Conservation (phyloP, 371 early-diverging fungal species). For the Globomyces sp. region DNA sequence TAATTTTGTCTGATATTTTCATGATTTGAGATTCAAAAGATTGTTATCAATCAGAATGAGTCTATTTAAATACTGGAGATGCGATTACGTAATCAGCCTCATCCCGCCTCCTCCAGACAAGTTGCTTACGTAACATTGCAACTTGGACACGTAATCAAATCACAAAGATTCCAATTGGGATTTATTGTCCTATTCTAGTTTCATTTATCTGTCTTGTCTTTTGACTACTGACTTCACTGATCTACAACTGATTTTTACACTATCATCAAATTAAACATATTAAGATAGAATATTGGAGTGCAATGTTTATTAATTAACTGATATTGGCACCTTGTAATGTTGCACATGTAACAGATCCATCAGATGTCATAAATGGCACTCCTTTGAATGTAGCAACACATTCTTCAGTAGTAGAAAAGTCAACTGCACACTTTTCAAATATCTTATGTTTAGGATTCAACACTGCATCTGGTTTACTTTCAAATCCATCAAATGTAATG, state of each 20-base stretch:
- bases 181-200: too few species aligned
- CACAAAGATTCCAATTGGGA: too few species aligned
- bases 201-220: too few species aligned
- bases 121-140: too few species aligned
- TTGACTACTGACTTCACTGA: too few species aligned
- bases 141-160: too few species aligned
- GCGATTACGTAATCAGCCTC: too few species aligned
- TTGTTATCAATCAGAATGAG: neutral
- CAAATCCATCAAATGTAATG: conserved; percentile 32
- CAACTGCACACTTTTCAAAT: conserved; percentile 28
- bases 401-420: conserved; percentile 30
- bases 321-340: conserved; percentile 27
- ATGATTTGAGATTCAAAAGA: neutral
- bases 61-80: too few species aligned
- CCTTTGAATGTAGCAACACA: conserved; percentile 27
- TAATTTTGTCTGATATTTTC: conserved; percentile 11
- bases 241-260: too few species aligned
- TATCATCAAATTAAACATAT: too few species aligned
- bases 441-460: conserved; percentile 42
- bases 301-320: conserved; percentile 12
- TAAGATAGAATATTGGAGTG: too few species aligned
- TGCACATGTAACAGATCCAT: conserved; percentile 20
- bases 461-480: conserved; percentile 16
- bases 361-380: conserved; percentile 41
- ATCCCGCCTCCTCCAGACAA: too few species aligned